Evolutionary conservation across 2,329 filamentous ascomycete species (phyloP), one percentile per base, ranked within the genome.

Genomic region (Sclerotiophoma versabilis): DNA sequence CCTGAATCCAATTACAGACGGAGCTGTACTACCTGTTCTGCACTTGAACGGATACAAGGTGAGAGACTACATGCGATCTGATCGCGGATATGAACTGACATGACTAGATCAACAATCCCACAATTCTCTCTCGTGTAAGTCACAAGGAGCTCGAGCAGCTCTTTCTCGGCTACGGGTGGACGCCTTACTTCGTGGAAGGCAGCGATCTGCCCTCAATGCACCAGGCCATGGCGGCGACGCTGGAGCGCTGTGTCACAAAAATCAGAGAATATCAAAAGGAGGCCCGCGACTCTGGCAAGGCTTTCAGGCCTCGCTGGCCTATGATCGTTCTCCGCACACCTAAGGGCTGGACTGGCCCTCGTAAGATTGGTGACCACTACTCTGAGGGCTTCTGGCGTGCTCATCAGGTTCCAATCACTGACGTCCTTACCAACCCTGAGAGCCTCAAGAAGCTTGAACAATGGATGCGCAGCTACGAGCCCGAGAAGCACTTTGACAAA

Each of bases 1-100:
- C 76, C 81, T 93, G 60, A 92, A 92, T 69, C 90, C 90, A 4
- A 88, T 90, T 63, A 87, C 84, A 0, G 89, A 92, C 65, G 90
- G 90, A 25, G 90, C 89, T 30, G 90, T 93, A 7, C 80, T 93
- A 1, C 90, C 90, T 0, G 86, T 93, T 5, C 81, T 93, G 10
- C 89, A 93, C 72, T 80, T 93, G 27, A 93, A 93, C 65, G 90
- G 90, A 39, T 93, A 92, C 82, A 93, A 93, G 80, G 92, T 92
- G 61, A 41, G 59, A 29, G 7, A 11, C n/a, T n/a, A 14, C 7
- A 27, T 42, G 10, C 30, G 2, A 5, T 7, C 2, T 36, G 6
- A 4, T 26, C 19, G 3, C 11, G 12, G 20, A 22, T 17, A 19
- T 2, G 15, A 23, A 29, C 49, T 52, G 23, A 56, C 26, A 12